phyloP scores from a whole-genome alignment of 2,329 filamentous ascomycete species.

The Fusarium brevicatenulatum region DNA sequence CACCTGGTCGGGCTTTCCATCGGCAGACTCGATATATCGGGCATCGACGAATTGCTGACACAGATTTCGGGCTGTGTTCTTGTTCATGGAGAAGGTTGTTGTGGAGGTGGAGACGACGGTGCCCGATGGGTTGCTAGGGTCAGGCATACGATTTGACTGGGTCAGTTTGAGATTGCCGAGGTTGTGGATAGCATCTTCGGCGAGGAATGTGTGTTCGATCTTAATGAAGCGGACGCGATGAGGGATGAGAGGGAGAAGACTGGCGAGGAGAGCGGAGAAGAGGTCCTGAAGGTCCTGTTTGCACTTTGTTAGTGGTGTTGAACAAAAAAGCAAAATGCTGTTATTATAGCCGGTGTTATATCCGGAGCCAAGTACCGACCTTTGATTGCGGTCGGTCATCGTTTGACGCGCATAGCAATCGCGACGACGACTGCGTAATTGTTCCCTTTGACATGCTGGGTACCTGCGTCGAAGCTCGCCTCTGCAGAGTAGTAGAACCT shows the following conservation, averaged over 20 bases:
- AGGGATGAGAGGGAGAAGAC: constrained; percentile 80
- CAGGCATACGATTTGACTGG: constrained; percentile 98
- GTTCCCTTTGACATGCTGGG: constrained; percentile 30
- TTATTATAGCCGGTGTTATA: constrained; percentile 8
- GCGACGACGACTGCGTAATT: constrained; percentile 81
- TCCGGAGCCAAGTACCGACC: constrained; percentile 63
- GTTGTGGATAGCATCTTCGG: constrained; percentile 98
- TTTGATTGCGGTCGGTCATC: constrained; percentile 95
- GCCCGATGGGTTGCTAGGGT: constrained; percentile 91
- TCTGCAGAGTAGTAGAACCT: constrained; percentile 5
- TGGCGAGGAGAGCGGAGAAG: constrained; percentile 95
- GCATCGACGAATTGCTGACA: constrained; percentile 95
- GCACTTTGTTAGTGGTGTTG: not conserved
- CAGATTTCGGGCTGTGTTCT: constrained; percentile 95
- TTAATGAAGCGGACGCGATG: constrained; percentile 91
- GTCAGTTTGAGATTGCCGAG: constrained; percentile 96
- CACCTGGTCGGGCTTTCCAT: constrained; percentile 80
- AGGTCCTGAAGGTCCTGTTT: constrained; percentile 93
- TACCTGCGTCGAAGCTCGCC: constrained; percentile 11
- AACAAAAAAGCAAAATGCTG: not conserved
- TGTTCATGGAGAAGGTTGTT: constrained; percentile 98
- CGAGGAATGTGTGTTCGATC: constrained; percentile 92
- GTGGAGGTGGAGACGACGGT: constrained; percentile 98
- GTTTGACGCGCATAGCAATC: constrained; percentile 95
- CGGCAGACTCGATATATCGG: constrained; percentile 91